Evolutionary conservation across 1,139 yeast species (phyloP).

Genomic region (Suhomyces chickasaworum): DNA sequence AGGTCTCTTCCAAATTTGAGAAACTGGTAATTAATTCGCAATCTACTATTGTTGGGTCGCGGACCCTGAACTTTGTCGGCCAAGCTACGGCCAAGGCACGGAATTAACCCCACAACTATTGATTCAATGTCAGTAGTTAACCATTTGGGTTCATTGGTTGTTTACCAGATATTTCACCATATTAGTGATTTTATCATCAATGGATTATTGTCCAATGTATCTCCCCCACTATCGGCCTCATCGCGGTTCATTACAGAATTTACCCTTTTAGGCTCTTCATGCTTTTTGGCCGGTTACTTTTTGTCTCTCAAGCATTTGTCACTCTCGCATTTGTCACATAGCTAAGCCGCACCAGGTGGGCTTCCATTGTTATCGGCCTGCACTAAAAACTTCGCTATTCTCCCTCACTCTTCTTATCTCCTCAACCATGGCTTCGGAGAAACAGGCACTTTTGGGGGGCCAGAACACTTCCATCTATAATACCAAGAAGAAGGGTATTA

Average conservation of each 20-base stretch:
- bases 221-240: not conserved
- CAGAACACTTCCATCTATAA: slow-evolving; percentile 12
- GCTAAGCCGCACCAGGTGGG: not conserved
- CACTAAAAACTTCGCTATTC: not conserved
- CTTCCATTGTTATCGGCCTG: not conserved
- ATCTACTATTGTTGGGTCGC: not conserved
- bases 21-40: not conserved
- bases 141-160: too few relatives aligned
- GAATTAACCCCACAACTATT: not conserved
- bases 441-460: slow-evolving; percentile 21
- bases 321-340: too few relatives aligned
- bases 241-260: not conserved
- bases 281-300: too few relatives aligned
- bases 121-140: too few relatives aligned
- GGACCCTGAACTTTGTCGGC: not conserved
- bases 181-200: too few relatives aligned
- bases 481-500: slow-evolving; percentile 13
- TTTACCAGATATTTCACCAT: too few relatives aligned
- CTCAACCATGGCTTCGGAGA: slow-evolving; percentile 14
- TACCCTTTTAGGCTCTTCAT: not conserved
- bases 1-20: not conserved
- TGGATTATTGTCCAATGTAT: too few relatives aligned
- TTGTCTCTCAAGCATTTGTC: too few relatives aligned
- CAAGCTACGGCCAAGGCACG: too few relatives aligned
- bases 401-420: not conserved